Percentiles rank a stretch among this genome's conserved stretches.
These are phyloP conservation scores for Huntiella bhutanensis DNA, from an alignment of 2,329 filamentous ascomycete species.

Conservation along the genomic window DNA sequence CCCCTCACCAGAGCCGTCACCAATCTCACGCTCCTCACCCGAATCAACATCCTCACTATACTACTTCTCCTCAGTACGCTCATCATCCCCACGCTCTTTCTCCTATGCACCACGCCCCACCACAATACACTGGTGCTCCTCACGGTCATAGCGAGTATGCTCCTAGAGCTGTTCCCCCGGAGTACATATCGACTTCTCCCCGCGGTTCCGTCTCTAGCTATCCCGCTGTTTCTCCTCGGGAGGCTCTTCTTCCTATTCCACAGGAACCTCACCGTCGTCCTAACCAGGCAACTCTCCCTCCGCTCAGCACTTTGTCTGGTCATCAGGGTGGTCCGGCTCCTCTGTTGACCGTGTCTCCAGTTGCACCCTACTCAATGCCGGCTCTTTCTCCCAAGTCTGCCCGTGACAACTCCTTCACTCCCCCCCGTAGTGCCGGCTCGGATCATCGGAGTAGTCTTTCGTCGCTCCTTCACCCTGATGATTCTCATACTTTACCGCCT, in stretches of 20 bases:
- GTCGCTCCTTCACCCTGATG: slow-evolving; percentile 31
- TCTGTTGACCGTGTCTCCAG: slow-evolving; percentile 29
- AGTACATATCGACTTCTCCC: too few species aligned
- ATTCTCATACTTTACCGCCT: slow-evolving; percentile 25
- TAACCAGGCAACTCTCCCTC: slow-evolving; percentile 23
- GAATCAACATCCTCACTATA: slow-evolving; percentile 18
- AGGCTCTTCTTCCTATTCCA: slow-evolving; percentile 17
- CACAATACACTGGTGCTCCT: background rate
- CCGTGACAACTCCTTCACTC: slow-evolving; percentile 7
- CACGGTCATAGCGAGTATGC: too few species aligned
- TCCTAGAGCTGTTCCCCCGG: too few species aligned
- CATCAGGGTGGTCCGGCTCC: slow-evolving; percentile 23
- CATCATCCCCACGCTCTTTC: slow-evolving; percentile 18
- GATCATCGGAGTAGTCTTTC: slow-evolving; percentile 28
- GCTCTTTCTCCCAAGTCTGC: slow-evolving; percentile 16
- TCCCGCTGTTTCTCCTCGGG: too few species aligned
- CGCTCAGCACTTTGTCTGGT: slow-evolving; percentile 19
- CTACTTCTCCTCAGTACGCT: slow-evolving; percentile 13
- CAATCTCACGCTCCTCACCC: slow-evolving; percentile 12
- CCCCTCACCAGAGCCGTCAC: slow-evolving; percentile 12
- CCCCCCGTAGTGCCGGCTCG: slow-evolving; percentile 10
- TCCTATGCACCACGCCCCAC: slow-evolving; percentile 13
- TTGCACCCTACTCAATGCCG: slow-evolving; percentile 20
- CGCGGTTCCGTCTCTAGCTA: too few species aligned
- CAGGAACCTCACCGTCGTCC: background rate